phyloP scores from a whole-genome alignment of 371 early-diverging fungal species.

The Mucor saturninus region DNA sequence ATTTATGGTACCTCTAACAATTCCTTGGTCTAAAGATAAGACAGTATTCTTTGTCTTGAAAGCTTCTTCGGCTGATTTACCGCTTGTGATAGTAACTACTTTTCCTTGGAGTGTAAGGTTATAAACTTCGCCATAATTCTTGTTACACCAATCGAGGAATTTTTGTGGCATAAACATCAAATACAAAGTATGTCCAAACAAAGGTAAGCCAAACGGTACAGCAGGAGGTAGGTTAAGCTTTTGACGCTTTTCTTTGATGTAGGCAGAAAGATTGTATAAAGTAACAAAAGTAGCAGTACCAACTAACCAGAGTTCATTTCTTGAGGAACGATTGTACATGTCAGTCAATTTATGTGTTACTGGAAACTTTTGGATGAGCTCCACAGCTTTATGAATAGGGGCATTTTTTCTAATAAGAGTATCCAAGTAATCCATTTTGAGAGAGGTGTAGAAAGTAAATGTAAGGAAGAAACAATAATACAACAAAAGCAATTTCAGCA shows the following conservation, averaged over 20 bases:
- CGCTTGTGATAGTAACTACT: constrained; percentile 30
- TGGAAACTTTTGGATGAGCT: constrained; percentile 9
- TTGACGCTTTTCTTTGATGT: constrained; percentile 27
- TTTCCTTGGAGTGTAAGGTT: constrained; percentile 30
- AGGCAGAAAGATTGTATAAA: constrained; percentile 30
- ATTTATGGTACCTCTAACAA: constrained; percentile 28
- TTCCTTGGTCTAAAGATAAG: constrained; percentile 38
- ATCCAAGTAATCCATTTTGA: constrained; percentile 13
- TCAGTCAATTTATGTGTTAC: constrained; percentile 4
- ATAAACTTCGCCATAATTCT: constrained; percentile 42
- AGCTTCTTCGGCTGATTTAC: constrained; percentile 35
- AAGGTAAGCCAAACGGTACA: constrained; percentile 39
- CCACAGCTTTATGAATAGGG: constrained; percentile 23
- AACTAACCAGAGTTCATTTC: constrained; percentile 30
- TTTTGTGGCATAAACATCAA: constrained; percentile 20
- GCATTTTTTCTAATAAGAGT: background rate
- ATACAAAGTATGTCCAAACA: constrained; percentile 42
- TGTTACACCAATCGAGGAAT: constrained; percentile 43
- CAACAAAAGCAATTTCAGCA: too few relatives aligned
- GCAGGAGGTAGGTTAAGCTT: constrained; percentile 35
- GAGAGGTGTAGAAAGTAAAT: too few relatives aligned
- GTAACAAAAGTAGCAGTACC: constrained; percentile 37
- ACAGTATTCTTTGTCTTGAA: constrained; percentile 29
- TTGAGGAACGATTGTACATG: constrained; percentile 30
- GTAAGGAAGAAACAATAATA: too few relatives aligned